phyloP scores from a whole-genome alignment of 1,139 yeast genomes.

The Neolecta irregularis region DNA sequence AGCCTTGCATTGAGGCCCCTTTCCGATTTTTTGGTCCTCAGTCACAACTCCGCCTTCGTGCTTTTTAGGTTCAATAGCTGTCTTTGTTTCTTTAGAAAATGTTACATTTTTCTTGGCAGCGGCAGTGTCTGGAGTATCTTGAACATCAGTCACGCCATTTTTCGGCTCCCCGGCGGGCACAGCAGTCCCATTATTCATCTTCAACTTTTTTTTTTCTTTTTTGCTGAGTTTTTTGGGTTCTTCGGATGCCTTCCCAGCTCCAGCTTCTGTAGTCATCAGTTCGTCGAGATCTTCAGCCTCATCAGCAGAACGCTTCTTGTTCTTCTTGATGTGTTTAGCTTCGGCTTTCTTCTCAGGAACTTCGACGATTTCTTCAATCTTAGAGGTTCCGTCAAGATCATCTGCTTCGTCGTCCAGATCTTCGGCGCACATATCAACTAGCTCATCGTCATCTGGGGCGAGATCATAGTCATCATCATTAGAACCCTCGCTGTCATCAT shows the following conservation, averaged over 20 bases:
- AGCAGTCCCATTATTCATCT: slow-evolving; percentile 16
- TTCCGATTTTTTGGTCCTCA: slow-evolving; percentile 84
- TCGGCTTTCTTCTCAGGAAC: slow-evolving; percentile 10
- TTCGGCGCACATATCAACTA: slow-evolving; percentile 26
- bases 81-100: slow-evolving; percentile 59
- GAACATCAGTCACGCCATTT: slow-evolving; percentile 27
- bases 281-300: slow-evolving; percentile 21
- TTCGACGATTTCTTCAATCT: slow-evolving; percentile 29
- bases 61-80: slow-evolving; percentile 42
- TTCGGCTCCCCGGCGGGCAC: slow-evolving; percentile 21
- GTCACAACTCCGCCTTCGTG: slow-evolving; percentile 84
- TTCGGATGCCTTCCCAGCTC: slow-evolving; percentile 19
- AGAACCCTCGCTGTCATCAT: slow-evolving; percentile 33
- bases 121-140: slow-evolving; percentile 11
- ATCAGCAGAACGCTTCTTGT: slow-evolving; percentile 23
- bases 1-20: slow-evolving; percentile 74
- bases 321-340: slow-evolving; percentile 42
- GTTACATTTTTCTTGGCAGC: slow-evolving; percentile 57
- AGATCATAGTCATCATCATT: slow-evolving; percentile 68
- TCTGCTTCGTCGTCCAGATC: slow-evolving; percentile 35
- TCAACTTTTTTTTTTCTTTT: slow-evolving; percentile 24
- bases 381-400: slow-evolving; percentile 21
- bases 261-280: slow-evolving; percentile 17
- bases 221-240: slow-evolving; percentile 20
- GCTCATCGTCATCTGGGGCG: slow-evolving; percentile 86